Evolutionary conservation across 176 grass and related monocot genomes (phyloP).

Genomic region (Aegilops sharonensis): DNA sequence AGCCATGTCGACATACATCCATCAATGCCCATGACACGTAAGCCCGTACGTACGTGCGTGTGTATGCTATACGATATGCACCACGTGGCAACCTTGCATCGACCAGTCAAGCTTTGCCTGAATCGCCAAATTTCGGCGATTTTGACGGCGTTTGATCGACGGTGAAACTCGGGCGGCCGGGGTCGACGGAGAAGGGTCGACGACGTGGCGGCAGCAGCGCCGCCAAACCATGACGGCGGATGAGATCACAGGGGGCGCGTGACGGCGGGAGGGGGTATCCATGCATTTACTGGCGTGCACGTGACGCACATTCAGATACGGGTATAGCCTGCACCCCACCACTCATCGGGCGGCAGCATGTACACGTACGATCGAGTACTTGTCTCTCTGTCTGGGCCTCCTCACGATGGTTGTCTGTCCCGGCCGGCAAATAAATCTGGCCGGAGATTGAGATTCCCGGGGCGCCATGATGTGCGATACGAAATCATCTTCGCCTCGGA

Average conservation of each 20-base stretch:
- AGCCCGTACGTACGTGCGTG: neutral
- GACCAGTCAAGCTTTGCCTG: neutral
- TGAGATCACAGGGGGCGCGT: constrained; percentile 28
- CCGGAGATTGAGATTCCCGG: neutral
- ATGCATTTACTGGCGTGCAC: neutral
- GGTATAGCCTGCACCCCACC: too few relatives aligned
- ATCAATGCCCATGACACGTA: neutral
- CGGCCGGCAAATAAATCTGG: neutral
- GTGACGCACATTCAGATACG: constrained; percentile 1
- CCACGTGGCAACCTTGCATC: too few relatives aligned
- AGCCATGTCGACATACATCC: neutral
- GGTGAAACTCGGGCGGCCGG: neutral
- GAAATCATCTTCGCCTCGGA: neutral
- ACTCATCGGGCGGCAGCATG: neutral
- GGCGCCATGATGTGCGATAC: neutral
- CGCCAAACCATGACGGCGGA: neutral
- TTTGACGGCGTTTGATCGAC: neutral
- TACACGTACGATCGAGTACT: neutral
- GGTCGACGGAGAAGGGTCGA: too few relatives aligned
- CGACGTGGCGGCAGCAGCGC: too few relatives aligned
- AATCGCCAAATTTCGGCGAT: neutral
- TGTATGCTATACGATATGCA: neutral
- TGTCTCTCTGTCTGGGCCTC: neutral
- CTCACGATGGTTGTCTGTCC: neutral
- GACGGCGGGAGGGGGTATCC: neutral